Conservation (phyloP, 2,329 filamentous ascomycete species). For the Monilinia polystroma region DNA sequence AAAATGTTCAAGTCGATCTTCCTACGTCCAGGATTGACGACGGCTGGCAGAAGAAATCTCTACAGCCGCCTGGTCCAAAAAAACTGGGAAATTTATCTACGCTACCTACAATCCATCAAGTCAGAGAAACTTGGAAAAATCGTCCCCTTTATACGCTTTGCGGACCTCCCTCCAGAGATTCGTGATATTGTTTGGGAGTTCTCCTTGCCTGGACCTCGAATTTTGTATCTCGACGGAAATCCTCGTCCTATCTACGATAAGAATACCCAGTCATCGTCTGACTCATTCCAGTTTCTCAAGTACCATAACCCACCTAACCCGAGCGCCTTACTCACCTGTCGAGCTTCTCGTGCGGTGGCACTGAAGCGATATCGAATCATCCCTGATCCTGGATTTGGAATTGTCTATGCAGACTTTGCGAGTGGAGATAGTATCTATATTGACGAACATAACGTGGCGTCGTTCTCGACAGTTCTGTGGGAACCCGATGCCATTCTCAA, state of each 20-base stretch:
- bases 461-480: no score
- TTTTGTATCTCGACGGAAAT: neutral
- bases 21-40: neutral
- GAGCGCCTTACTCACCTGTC: neutral
- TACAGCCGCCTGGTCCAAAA: neutral
- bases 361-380: neutral
- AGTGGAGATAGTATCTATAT: neutral
- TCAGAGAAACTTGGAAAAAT: neutral
- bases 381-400: neutral
- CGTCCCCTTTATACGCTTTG: neutral
- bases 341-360: neutral
- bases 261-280: neutral
- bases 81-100: neutral
- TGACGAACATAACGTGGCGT: neutral
- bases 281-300: neutral
- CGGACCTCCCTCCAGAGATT: neutral
- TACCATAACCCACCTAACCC: neutral
- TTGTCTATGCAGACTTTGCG: neutral
- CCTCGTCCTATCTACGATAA: no score
- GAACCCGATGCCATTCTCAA: no score
- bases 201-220: conserved; percentile 1
- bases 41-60: neutral
- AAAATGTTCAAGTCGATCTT: neutral
- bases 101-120: neutral
- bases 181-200: neutral